Conservation (phyloP, 306 rosid genomes). For the Quercus mongolica region DNA sequence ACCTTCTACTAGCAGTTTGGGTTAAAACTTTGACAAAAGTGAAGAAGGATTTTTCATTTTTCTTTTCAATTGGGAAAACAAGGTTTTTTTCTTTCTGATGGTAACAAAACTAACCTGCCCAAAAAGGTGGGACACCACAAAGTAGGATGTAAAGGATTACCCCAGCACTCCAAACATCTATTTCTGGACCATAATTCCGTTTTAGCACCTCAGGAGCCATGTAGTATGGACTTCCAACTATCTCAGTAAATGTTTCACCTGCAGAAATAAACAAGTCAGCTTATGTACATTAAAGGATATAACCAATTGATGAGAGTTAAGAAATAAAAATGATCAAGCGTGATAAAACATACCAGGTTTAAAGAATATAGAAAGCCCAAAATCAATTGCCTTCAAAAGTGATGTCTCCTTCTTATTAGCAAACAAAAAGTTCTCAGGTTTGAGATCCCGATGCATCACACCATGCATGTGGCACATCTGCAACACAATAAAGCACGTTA, state of each 20-base stretch:
- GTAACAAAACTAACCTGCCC: slow-evolving; percentile 81
- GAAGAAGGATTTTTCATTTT: background rate
- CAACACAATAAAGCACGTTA: slow-evolving; percentile 21
- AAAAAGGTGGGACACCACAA: slow-evolving; percentile 96
- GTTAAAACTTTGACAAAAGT: background rate
- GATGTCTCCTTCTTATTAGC: slow-evolving; percentile 89
- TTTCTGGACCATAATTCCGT: slow-evolving; percentile 83
- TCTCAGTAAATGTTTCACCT: slow-evolving; percentile 82
- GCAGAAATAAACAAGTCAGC: slow-evolving; percentile 23
- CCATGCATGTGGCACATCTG: slow-evolving; percentile 94
- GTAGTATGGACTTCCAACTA: slow-evolving; percentile 98
- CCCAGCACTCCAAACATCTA: slow-evolving; percentile 99
- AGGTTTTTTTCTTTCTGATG: background rate
- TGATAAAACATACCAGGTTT: slow-evolving; percentile 62
- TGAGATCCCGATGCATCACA: slow-evolving; percentile 93
- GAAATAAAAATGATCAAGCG: slow-evolving; percentile 1
- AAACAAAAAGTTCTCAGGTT: slow-evolving; percentile 95
- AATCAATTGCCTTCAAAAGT: slow-evolving; percentile 82
- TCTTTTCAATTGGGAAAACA: background rate
- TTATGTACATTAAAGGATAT: slow-evolving; percentile 7
- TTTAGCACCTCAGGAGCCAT: slow-evolving; percentile 98
- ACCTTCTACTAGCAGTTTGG: background rate
- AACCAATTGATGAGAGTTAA: slow-evolving; percentile 1
- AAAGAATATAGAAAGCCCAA: slow-evolving; percentile 89
- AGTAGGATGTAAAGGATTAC: slow-evolving; percentile 92